Conservation (phyloP, 2,329 filamentous ascomycete genomes). For the Aspergillus tanneri region DNA sequence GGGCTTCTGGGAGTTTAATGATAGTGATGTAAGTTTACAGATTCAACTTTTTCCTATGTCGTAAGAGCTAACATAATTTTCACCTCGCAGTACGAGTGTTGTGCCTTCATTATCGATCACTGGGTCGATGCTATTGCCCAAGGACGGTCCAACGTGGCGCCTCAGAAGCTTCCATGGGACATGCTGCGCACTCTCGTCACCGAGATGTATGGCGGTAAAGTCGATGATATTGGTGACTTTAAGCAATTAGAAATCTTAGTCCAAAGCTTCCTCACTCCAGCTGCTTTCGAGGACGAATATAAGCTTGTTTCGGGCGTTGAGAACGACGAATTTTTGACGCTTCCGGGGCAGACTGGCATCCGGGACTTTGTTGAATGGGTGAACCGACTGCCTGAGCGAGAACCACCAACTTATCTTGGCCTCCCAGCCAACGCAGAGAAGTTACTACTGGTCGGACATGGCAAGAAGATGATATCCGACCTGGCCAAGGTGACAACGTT, state of each 20-base stretch:
- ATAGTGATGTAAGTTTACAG: slow-evolving; percentile 81
- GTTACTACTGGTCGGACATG: slow-evolving; percentile 82
- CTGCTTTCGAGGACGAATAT: slow-evolving; percentile 89
- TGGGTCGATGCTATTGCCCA: slow-evolving; percentile 84
- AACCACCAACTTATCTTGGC: slow-evolving; percentile 92
- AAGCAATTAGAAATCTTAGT: slow-evolving; percentile 71
- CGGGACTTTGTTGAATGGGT: slow-evolving; percentile 91
- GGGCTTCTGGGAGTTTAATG: slow-evolving; percentile 99
- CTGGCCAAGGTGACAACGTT: slow-evolving; percentile 80
- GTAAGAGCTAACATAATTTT: slow-evolving; percentile 22
- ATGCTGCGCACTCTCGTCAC: slow-evolving; percentile 87
- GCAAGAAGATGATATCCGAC: slow-evolving; percentile 78
- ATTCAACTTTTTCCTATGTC: neutral
- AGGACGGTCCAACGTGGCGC: slow-evolving; percentile 87
- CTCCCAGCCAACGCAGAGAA: slow-evolving; percentile 96
- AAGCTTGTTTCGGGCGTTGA: slow-evolving; percentile 73
- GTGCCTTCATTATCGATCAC: slow-evolving; percentile 88
- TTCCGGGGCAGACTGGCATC: slow-evolving; percentile 78
- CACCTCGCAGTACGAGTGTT: slow-evolving; percentile 80
- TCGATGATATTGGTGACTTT: slow-evolving; percentile 88
- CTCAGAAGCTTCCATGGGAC: slow-evolving; percentile 92
- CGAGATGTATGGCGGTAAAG: slow-evolving; percentile 97
- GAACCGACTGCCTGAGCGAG: slow-evolving; percentile 84
- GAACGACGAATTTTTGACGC: slow-evolving; percentile 62
- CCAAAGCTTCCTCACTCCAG: slow-evolving; percentile 72